Evolutionary conservation across 495 filamentous ascomycete genomes (phyloP).

Genomic region (Aspergillus taichungensis): DNA sequence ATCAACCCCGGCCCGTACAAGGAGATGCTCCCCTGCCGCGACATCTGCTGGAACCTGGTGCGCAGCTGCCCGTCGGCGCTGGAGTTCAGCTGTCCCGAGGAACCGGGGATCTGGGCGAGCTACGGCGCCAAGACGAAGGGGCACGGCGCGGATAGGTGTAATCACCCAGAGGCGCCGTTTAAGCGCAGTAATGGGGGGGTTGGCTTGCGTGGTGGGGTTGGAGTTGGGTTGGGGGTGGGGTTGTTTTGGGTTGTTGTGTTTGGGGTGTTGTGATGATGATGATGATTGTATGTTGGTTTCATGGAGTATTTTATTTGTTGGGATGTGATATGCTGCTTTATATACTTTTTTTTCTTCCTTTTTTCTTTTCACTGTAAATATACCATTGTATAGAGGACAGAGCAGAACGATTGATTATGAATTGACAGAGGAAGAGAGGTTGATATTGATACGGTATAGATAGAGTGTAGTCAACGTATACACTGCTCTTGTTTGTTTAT

Average conservation of each 20-base stretch:
- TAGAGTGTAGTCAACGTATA: no score
- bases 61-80: conserved; percentile 74
- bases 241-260: neutral
- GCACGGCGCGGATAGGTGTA: no score
- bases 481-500: neutral
- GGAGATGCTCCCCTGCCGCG: conserved; percentile 78
- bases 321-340: no score
- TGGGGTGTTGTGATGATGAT: no score
- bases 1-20: conserved; percentile 87
- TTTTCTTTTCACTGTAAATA: no score
- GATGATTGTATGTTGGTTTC: no score
- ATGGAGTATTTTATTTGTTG: no score
- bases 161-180: conserved; percentile 48
- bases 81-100: conserved; percentile 66
- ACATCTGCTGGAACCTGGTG: conserved; percentile 76
- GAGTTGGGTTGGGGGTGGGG: neutral
- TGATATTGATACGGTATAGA: no score
- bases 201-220: neutral
- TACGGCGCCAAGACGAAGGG: conserved; percentile 34
- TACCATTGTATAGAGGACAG: no score
- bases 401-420: no score
- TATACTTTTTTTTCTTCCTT: no score
- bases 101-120: conserved; percentile 39
- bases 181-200: conserved; percentile 2
- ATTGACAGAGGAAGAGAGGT: no score